phyloP scores from a whole-genome alignment of 495 filamentous ascomycete species.

The Neurospora sp. region DNA sequence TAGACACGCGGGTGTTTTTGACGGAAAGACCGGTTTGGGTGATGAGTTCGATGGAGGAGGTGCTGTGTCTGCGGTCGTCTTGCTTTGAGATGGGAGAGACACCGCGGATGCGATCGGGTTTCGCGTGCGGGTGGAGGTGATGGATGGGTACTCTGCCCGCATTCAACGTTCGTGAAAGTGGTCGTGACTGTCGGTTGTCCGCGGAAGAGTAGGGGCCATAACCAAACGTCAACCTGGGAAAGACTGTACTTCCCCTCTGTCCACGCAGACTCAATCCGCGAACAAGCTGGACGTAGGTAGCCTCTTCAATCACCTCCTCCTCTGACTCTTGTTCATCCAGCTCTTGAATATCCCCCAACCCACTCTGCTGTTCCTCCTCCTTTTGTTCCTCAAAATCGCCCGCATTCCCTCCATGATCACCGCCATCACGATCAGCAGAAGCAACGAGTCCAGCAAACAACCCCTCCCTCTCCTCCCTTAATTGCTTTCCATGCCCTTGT shows the following conservation, averaged over 20 bases:
- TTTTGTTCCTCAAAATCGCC: background rate
- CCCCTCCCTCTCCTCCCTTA: conserved; percentile 21
- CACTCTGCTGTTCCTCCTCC: background rate
- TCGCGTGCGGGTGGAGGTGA: background rate
- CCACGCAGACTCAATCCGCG: conserved; percentile 6
- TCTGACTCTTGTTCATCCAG: background rate
- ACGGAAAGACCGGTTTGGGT: conserved; percentile 8
- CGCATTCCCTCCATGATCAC: background rate
- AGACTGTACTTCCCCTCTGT: background rate
- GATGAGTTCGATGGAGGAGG: conserved; percentile 9
- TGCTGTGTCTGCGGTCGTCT: conserved; percentile 2
- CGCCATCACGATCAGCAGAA: conserved; percentile 10
- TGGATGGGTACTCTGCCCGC: background rate
- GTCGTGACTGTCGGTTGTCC: background rate
- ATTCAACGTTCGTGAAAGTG: background rate
- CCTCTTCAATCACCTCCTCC: conserved; percentile 2
- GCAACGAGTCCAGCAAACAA: conserved; percentile 23
- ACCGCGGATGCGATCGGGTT: background rate
- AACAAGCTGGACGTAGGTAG: conserved; percentile 7
- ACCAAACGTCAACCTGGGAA: background rate
- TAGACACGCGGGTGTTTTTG: conserved; percentile 11
- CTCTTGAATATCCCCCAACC: background rate
- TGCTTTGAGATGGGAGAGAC: background rate
- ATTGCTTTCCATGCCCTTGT: conserved; percentile 43
- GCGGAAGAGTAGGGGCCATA: background rate